phyloP scores from a whole-genome alignment of 441 rosid species.

The Croton setiger region DNA sequence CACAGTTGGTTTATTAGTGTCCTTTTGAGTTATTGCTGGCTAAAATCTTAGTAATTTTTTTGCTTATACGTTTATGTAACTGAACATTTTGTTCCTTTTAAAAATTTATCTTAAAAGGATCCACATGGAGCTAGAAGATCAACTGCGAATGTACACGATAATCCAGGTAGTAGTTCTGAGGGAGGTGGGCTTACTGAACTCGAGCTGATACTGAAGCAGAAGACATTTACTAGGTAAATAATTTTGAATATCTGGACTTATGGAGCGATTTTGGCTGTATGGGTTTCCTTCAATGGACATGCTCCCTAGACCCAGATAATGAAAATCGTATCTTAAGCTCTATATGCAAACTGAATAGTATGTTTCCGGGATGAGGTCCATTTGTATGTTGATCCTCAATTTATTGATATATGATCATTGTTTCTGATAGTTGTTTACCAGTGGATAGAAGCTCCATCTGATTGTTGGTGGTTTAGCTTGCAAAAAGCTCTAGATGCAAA shows the following conservation, averaged over 20 bases:
- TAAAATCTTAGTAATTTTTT: too few species aligned
- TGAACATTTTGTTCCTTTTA: conserved; percentile 23
- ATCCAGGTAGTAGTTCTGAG: conserved; percentile 24
- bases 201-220: conserved; percentile 55
- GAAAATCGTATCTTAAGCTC: too few species aligned
- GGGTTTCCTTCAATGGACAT: neutral
- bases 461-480: neutral
- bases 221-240: conserved; percentile 62
- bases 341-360: too few species aligned
- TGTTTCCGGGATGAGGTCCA: too few species aligned
- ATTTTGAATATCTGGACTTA: conserved; percentile 3
- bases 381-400: neutral
- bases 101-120: conserved; percentile 32
- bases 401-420: neutral
- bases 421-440: neutral
- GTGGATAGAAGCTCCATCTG: too few species aligned
- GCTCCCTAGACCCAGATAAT: too few species aligned
- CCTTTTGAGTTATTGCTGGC: too few species aligned
- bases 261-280: neutral
- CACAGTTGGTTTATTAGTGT: neutral
- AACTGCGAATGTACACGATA: conserved; percentile 27
- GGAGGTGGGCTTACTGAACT: conserved; percentile 41
- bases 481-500: too few species aligned
- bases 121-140: conserved; percentile 28
- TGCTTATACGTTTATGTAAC: neutral